A percentile compares a stretch with the other conserved stretches of the same genome.
Evolutionary conservation across 441 rosid genomes (phyloP).

Genomic region (Geranium incanum): DNA sequence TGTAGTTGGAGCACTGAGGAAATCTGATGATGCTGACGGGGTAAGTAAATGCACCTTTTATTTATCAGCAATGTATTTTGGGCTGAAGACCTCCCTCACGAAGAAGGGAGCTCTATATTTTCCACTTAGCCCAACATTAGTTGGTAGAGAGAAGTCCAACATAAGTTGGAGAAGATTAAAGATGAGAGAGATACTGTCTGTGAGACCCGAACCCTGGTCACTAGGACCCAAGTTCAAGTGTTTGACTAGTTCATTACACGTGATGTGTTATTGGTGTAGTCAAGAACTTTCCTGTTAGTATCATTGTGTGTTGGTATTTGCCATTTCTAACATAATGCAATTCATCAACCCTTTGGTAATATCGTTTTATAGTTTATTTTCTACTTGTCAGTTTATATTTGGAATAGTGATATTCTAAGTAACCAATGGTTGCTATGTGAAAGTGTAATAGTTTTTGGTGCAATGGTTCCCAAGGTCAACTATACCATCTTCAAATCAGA

Average conservation of each 20-base stretch:
- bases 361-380: background rate
- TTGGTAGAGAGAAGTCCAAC: no score
- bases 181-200: no score
- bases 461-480: conserved; percentile 8
- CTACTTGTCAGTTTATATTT: background rate
- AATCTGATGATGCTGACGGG: conserved; percentile 87
- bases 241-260: background rate
- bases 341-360: conserved; percentile 12
- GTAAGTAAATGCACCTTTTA: conserved; percentile 37
- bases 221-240: no score
- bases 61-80: no score
- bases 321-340: conserved; percentile 12
- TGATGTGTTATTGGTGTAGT: conserved; percentile 14
- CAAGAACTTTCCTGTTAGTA: conserved; percentile 2
- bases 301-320: conserved; percentile 6
- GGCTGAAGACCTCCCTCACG: no score
- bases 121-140: no score
- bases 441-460: background rate
- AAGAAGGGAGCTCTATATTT: no score
- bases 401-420: background rate
- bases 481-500: conserved; percentile 8
- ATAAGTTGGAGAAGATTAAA: no score
- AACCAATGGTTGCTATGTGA: background rate
- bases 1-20: conserved; percentile 85
- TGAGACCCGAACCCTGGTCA: no score